Evolutionary conservation across 352 stramenopile genomes (phyloP).

Genomic region (Phytophthora rubi): DNA sequence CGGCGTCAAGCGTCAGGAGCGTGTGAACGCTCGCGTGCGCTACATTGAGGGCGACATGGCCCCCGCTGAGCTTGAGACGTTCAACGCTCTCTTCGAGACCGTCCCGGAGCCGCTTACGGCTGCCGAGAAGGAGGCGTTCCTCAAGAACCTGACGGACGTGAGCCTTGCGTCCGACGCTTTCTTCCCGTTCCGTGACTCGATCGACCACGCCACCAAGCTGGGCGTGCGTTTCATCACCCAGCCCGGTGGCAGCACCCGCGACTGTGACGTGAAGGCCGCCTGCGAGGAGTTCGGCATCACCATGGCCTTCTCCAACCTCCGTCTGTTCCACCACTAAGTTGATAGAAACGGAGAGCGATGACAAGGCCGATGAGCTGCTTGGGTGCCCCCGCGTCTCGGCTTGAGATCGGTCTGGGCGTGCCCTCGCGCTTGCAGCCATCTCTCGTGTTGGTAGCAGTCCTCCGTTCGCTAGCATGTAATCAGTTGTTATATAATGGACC

Average conservation of each 20-base stretch:
- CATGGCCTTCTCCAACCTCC: constrained; percentile 98
- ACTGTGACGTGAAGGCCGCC: constrained; percentile 93
- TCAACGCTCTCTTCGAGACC: constrained; percentile 95
- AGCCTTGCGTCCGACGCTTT: constrained; percentile 99
- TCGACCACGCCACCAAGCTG: constrained; percentile 96
- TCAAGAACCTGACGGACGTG: constrained; percentile 90
- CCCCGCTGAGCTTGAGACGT: constrained; percentile 94
- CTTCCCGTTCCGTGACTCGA: constrained; percentile 99
- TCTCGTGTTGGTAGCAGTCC: constrained; percentile 26
- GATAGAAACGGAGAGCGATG: constrained; percentile 19
- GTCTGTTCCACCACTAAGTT: constrained; percentile 99
- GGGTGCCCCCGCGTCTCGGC: constrained; percentile 14
- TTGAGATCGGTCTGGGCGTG: constrained; percentile 21
- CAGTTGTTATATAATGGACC: constrained; percentile 36
- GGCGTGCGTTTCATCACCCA: constrained; percentile 99
- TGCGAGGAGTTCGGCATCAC: constrained; percentile 99
- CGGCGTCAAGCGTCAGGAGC: constrained; percentile 98
- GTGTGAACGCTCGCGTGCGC: constrained; percentile 98
- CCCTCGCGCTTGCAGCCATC: constrained; percentile 16
- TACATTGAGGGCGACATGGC: constrained; percentile 99
- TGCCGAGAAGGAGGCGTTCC: constrained; percentile 96
- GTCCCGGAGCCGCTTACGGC: constrained; percentile 94
- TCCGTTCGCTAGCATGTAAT: constrained; percentile 30
- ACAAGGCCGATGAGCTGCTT: constrained; percentile 16
- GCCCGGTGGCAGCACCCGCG: constrained; percentile 88